Evolutionary conservation across 2,329 filamentous ascomycete genomes (phyloP).

Genomic region (Cytospora leucostoma): DNA sequence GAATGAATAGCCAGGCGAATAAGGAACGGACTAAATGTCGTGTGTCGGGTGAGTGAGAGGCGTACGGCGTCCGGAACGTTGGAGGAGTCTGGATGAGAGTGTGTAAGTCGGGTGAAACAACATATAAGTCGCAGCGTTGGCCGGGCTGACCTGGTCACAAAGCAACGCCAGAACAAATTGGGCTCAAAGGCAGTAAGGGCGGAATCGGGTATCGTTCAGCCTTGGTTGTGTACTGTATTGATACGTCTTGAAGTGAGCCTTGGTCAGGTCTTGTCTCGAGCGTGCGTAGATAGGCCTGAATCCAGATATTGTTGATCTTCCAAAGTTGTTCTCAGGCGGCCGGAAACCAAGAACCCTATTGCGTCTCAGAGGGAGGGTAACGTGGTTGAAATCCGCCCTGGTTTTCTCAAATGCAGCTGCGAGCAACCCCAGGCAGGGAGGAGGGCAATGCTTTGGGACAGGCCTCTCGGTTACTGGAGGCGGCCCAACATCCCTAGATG

Average conservation of each 20-base stretch:
- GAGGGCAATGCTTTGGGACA: neutral
- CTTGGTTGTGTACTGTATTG: conserved; percentile 18
- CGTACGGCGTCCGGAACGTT: conserved; percentile 1
- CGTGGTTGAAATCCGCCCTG: neutral
- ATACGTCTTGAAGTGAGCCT: conserved; percentile 1
- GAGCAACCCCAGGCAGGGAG: neutral
- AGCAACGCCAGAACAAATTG: conserved; percentile 8
- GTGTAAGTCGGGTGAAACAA: conserved; percentile 19
- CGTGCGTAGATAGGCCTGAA: conserved; percentile 9
- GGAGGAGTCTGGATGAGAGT: conserved; percentile 4
- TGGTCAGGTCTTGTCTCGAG: conserved; percentile 8
- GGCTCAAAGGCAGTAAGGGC: conserved; percentile 17
- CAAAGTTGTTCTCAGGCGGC: conserved; percentile 10
- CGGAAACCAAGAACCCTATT: conserved; percentile 11
- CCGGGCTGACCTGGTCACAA: conserved; percentile 21
- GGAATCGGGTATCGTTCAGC: conserved; percentile 22
- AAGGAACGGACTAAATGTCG: conserved; percentile 9
- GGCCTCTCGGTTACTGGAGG: neutral
- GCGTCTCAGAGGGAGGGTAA: conserved; percentile 2
- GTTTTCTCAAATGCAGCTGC: neutral
- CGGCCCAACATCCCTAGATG: neutral
- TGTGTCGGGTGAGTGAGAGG: conserved; percentile 2
- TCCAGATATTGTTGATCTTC: conserved; percentile 7
- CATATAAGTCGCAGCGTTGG: conserved; percentile 18
- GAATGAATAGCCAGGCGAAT: conserved; percentile 16